Evolutionary conservation across 1,139 yeast species (phyloP).

Genomic region (Diutina pseudorugosa): DNA sequence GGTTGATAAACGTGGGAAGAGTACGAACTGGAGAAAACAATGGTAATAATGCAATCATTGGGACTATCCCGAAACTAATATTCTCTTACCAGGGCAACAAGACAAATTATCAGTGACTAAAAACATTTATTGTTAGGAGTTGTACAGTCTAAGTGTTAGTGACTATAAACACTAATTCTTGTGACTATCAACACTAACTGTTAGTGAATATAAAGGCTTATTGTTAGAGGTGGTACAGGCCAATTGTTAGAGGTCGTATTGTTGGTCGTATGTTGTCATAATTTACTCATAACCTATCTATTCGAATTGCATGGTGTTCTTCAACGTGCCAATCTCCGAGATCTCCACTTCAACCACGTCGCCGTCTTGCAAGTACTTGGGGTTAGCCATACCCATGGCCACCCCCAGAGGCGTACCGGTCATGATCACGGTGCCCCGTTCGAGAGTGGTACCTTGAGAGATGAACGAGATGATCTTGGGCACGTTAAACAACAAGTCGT

Average conservation of each 20-base stretch:
- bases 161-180: no score
- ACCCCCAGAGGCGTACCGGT: conserved; percentile 48
- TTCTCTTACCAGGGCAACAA: no score
- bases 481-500: conserved; percentile 37
- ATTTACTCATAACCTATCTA: not conserved
- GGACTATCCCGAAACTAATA: no score
- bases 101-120: no score
- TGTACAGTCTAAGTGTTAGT: no score
- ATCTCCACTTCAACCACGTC: conserved; percentile 32
- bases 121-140: no score
- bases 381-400: conserved; percentile 22
- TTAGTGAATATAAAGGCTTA: no score
- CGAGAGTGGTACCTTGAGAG: conserved; percentile 38
- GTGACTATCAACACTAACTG: no score
- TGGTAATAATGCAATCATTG: no score
- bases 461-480: conserved; percentile 32
- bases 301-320: not conserved
- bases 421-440: conserved; percentile 37
- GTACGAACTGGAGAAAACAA: no score
- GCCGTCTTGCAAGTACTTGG: conserved; percentile 32
- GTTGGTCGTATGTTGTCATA: not conserved
- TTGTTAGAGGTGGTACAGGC: no score
- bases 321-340: conserved; percentile 26
- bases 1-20: no score
- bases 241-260: not conserved